These are phyloP conservation scores for Wickerhamomyces hampshirensis DNA, from an alignment of 805 yeast genomes.

Conservation along the genomic window DNA sequence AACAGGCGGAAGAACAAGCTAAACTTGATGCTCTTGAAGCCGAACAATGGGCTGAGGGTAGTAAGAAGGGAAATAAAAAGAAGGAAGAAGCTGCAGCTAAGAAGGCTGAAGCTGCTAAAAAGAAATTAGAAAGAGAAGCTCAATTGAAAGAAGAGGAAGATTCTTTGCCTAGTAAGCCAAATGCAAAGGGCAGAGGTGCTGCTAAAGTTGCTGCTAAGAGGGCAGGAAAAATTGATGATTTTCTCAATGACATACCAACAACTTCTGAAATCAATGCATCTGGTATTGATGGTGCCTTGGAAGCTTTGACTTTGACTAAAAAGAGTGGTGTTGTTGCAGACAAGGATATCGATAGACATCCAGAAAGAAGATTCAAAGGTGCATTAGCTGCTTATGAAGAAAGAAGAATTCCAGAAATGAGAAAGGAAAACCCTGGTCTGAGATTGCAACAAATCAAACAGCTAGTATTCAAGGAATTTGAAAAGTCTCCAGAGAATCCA, in stretches of 20 bases:
- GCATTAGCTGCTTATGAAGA: conserved; percentile 72
- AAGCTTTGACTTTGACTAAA: conserved; percentile 65
- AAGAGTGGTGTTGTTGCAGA: conserved; percentile 50
- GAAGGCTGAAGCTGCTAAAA: conserved; percentile 69
- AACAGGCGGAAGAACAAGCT: conserved; percentile 46
- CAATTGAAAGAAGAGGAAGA: conserved; percentile 61
- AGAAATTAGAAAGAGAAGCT: conserved; percentile 79
- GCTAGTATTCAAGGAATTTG: conserved; percentile 71
- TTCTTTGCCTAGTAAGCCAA: conserved; percentile 54
- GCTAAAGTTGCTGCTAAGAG: conserved; percentile 59
- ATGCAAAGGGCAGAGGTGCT: conserved; percentile 58
- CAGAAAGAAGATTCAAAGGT: conserved; percentile 84
- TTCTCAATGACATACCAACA: conserved; percentile 39
- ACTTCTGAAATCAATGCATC: conserved; percentile 58
- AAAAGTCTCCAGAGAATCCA: conserved; percentile 76
- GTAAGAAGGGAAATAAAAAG: conserved; percentile 66
- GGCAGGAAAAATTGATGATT: conserved; percentile 63
- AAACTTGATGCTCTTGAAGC: conserved; percentile 50
- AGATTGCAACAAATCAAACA: conserved; percentile 76
- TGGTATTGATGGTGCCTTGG: conserved; percentile 74
- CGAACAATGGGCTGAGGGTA: conserved; percentile 64
- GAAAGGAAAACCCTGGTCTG: conserved; percentile 75
- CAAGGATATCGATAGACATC: conserved; percentile 77
- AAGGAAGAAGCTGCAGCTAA: conserved; percentile 64
- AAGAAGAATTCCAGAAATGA: conserved; percentile 62